phyloP scores from a whole-genome alignment of 2,329 filamentous ascomycete genomes.

The Blumeria hordei region DNA sequence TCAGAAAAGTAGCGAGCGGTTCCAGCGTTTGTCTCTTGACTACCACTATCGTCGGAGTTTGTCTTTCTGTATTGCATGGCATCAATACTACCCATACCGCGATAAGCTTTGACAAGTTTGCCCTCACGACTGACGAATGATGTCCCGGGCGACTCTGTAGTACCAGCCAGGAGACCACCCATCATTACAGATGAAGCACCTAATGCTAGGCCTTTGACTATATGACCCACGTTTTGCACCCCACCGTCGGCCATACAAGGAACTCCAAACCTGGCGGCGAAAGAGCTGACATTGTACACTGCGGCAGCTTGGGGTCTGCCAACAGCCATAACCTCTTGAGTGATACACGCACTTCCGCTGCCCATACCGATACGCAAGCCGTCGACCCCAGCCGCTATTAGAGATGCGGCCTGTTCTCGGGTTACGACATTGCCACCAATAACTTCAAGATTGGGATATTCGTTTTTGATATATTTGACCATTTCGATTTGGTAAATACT shows the following conservation, averaged over 20 bases:
- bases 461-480: constrained; percentile 86
- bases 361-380: constrained; percentile 98
- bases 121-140: constrained; percentile 93
- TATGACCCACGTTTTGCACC: constrained; percentile 95
- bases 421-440: constrained; percentile 98
- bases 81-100: constrained; percentile 96
- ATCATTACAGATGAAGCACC: constrained; percentile 97
- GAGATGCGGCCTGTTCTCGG: constrained; percentile 72
- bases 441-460: constrained; percentile 68
- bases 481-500: constrained; percentile 97
- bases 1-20: constrained; percentile 97
- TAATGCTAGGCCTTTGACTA: constrained; percentile 90
- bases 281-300: constrained; percentile 71
- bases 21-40: constrained; percentile 68
- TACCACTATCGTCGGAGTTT: constrained; percentile 50
- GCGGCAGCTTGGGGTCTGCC: constrained; percentile 87
- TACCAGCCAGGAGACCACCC: constrained; percentile 91
- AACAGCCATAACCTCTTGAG: constrained; percentile 98
- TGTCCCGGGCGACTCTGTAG: constrained; percentile 87
- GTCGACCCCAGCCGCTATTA: constrained; percentile 87
- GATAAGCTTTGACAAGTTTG: constrained; percentile 96
- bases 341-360: constrained; percentile 92
- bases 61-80: constrained; percentile 99
- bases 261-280: constrained; percentile 81
- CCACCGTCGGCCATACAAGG: constrained; percentile 96